Evolutionary conservation across 495 filamentous ascomycete species (phyloP), one percentile per base, ranked within the genome.

Genomic region (Penicillium malachiteum): DNA sequence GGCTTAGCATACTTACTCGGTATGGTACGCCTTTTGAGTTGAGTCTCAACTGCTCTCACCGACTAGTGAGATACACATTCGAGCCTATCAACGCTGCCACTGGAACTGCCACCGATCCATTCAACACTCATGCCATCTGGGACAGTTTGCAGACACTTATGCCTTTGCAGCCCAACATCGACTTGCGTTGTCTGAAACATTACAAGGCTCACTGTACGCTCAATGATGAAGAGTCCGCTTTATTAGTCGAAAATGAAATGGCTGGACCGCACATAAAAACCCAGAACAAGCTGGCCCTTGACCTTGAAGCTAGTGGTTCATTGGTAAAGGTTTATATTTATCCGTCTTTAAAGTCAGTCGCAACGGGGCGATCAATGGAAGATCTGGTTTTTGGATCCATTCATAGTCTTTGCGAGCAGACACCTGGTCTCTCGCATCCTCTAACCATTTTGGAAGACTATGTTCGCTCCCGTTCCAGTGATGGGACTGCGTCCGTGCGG

Each of bases 221-320:
- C 8, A 33, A 18, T 13, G 31, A 26, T 14, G 26, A 48, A 16
- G 53, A 55, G 7, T 31, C 32, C 4, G 14, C 30, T n/a, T 21
- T 55, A n/a, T 12, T 31, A 3, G 16, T 9, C 7, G 37, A 21
- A 3, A 13, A 61, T 32, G 11, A 11, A 6, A 2, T 41, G n/a
- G 35, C 41, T 8, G 45, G 21, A 8, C 38, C 17, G 9, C 7
- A 43, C 2, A 44, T 61, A n/a, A 38, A 35, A 17, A 62, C 55
- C 18, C 59, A 62, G 32, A 62, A 55, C 51, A 54, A 51, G 40
- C 48, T 62, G 9, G 50, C 59, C 11, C 32, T 57, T 0, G 55
- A 62, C 16, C 50, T 57, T 1, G 26, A 55, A 3, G 18, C 18
- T n/a, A 11, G 11, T 34, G 48, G 41, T 30, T 10, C 32, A 11